phyloP scores from a whole-genome alignment of 208 protist genomes.

The Trypanosoma melophagium region DNA sequence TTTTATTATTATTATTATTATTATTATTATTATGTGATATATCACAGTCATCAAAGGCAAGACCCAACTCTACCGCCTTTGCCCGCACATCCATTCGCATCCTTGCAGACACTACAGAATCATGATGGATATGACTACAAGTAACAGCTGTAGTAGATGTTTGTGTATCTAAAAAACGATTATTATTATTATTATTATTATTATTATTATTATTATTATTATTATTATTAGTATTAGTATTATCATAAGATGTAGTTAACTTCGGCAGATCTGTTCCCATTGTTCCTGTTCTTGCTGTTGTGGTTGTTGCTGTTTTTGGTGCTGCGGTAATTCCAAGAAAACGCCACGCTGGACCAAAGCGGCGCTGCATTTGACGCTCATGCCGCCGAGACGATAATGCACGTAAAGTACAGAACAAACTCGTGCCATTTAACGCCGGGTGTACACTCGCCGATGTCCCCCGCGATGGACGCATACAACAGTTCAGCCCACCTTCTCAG shows the following conservation, averaged over 20 bases:
- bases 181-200: too few species aligned
- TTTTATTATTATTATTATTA: background rate
- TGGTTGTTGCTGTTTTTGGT: background rate
- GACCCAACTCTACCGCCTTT: conserved; percentile 17
- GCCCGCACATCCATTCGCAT: conserved; percentile 1
- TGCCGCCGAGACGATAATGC: conserved; percentile 27
- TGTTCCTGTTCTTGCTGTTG: background rate
- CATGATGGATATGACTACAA: too few species aligned
- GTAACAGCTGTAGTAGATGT: background rate
- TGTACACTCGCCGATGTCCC: conserved; percentile 1
- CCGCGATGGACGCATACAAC: conserved; percentile 11
- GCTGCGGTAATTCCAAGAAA: conserved; percentile 25
- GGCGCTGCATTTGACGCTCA: conserved; percentile 46
- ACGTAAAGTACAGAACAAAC: background rate
- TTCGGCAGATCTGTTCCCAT: too few species aligned
- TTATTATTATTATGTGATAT: background rate
- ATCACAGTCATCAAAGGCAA: conserved; percentile 7
- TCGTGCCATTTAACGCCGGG: background rate
- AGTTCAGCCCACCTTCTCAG: background rate
- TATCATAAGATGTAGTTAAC: background rate
- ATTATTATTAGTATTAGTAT: too few species aligned
- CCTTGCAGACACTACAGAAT: too few species aligned
- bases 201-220: too few species aligned
- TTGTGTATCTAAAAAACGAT: background rate
- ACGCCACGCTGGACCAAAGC: conserved; percentile 49